These are phyloP conservation scores for Scenedesmus sp. DNA, from an alignment of 163 green algal species.

Conservation along the genomic window DNA sequence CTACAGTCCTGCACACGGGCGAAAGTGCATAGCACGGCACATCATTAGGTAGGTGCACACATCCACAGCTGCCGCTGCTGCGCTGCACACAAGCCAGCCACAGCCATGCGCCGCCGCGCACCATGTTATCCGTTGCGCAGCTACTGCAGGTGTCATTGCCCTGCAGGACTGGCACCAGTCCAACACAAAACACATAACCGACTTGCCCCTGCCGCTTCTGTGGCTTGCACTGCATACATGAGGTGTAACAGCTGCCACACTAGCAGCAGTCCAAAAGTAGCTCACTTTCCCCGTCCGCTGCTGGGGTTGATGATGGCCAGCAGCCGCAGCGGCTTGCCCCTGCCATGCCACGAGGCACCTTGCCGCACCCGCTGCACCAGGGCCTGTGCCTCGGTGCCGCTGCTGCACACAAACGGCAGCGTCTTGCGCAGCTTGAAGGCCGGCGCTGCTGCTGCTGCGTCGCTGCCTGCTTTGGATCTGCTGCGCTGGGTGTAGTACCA, in stretches of 20 bases:
- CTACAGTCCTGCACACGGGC: too few species aligned
- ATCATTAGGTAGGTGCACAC: too few species aligned
- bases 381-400: slow-evolving; percentile 44
- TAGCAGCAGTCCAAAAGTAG: not conserved
- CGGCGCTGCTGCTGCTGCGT: not conserved
- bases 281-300: slow-evolving; percentile 67
- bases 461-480: not conserved
- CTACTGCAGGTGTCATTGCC: too few species aligned
- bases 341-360: slow-evolving; percentile 10
- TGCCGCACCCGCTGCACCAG: slow-evolving; percentile 47
- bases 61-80: too few species aligned
- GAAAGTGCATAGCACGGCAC: too few species aligned
- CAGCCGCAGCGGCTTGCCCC: slow-evolving; percentile 39
- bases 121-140: too few species aligned
- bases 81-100: too few species aligned
- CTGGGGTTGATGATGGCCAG: slow-evolving; percentile 70
- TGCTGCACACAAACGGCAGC: slow-evolving; percentile 14
- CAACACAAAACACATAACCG: too few species aligned
- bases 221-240: not conserved
- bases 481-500: slow-evolving; percentile 51
- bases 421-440: slow-evolving; percentile 45
- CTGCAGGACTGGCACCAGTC: too few species aligned
- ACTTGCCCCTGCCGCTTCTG: too few species aligned
- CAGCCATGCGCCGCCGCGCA: too few species aligned
- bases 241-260: not conserved